phyloP scores from a whole-genome alignment of 225 moss, liverwort and hornwort genomes.

The Pleurozium schreberi region DNA sequence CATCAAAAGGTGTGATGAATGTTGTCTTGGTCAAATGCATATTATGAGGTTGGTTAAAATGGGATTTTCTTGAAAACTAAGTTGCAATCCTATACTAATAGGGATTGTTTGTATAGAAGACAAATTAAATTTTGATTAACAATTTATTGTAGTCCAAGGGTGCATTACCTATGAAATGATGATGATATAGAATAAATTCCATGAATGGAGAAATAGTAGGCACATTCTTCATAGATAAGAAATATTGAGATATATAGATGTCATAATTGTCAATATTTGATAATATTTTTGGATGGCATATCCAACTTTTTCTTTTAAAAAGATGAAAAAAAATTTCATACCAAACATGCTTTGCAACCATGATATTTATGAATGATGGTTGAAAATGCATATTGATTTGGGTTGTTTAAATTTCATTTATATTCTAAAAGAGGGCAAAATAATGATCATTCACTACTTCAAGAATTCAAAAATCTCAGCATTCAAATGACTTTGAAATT shows the following conservation, averaged over 20 bases:
- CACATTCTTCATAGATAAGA: no score
- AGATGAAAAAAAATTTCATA: background rate
- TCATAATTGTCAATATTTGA: background rate
- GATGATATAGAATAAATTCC: background rate
- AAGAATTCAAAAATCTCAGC: background rate
- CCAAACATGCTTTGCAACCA: background rate
- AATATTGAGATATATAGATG: no score
- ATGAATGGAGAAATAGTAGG: fast-evolving
- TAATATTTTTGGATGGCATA: no score
- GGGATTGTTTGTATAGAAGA: no score
- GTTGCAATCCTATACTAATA: background rate
- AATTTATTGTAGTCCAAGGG: background rate
- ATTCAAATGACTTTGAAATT: background rate
- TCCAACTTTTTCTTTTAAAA: background rate
- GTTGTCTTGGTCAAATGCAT: background rate
- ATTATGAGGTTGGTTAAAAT: background rate
- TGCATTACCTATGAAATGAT: background rate
- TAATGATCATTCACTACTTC: background rate
- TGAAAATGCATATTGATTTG: background rate
- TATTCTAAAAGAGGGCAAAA: background rate
- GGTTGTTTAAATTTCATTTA: background rate
- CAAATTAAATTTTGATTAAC: background rate
- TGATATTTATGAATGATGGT: background rate
- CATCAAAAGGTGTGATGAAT: background rate
- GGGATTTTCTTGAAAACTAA: background rate